Conservation (phyloP, 495 filamentous ascomycete genomes). For the Annulohypoxylon stygium region DNA sequence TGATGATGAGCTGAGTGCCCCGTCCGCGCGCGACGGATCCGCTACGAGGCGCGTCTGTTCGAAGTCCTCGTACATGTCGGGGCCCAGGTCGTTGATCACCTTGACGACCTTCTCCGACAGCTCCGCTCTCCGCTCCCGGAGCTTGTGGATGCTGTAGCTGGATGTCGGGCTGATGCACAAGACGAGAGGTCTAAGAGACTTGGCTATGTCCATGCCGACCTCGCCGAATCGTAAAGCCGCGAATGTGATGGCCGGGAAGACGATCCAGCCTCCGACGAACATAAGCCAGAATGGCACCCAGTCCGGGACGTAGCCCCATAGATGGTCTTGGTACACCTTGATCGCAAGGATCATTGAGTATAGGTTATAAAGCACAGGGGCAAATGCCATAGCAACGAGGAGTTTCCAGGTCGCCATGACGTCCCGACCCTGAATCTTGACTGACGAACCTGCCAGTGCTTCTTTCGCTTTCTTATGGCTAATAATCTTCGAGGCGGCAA, state of each 20-base stretch:
- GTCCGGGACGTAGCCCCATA: constrained; percentile 81
- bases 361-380: constrained; percentile 84
- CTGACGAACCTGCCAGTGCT: constrained; percentile 90
- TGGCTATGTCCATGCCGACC: constrained; percentile 97
- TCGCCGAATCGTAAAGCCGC: constrained; percentile 96
- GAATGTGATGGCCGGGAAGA: constrained; percentile 92
- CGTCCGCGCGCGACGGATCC: constrained; percentile 56
- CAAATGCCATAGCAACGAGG: constrained; percentile 88
- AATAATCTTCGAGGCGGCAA: constrained; percentile 88
- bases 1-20: constrained; percentile 33
- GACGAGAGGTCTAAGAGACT: constrained; percentile 91
- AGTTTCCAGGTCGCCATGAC: constrained; percentile 99
- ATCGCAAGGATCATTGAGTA: constrained; percentile 81
- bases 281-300: constrained; percentile 86
- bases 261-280: constrained; percentile 74
- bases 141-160: constrained; percentile 83
- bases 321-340: constrained; percentile 83
- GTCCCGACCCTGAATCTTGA: constrained; percentile 93
- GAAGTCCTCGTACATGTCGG: constrained; percentile 97
- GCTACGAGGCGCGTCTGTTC: constrained; percentile 83
- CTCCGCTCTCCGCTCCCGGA: constrained; percentile 77
- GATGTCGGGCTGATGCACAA: constrained; percentile 87
- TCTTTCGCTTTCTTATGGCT: constrained; percentile 91
- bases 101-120: constrained; percentile 88
- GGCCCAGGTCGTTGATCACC: constrained; percentile 93